These are phyloP conservation scores for Plantago lanceolata DNA, from an alignment of 305 asterid genomes.

Conservation along the genomic window DNA sequence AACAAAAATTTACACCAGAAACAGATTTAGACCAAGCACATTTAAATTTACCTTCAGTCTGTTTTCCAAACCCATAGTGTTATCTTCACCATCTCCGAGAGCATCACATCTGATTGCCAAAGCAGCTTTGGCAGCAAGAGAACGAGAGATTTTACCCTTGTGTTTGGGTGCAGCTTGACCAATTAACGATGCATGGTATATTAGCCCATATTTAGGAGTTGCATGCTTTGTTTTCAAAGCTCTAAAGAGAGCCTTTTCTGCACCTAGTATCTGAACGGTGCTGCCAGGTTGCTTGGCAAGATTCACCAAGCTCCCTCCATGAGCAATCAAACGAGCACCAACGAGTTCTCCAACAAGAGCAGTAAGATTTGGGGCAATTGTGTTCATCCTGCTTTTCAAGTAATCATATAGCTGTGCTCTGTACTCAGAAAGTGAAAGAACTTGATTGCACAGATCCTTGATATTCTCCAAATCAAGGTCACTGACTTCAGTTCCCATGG, in stretches of 20 bases:
- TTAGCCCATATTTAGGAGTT: constrained; percentile 91
- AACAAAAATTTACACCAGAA: background rate
- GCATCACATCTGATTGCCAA: constrained; percentile 87
- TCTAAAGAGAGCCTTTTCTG: constrained; percentile 91
- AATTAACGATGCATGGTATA: constrained; percentile 89
- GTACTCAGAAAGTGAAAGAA: constrained; percentile 81
- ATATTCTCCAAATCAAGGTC: constrained; percentile 86
- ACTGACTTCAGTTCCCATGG: constrained; percentile 98
- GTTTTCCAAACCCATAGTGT: constrained; percentile 83
- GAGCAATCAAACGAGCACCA: constrained; percentile 96
- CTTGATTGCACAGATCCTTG: constrained; percentile 88
- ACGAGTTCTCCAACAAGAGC: constrained; percentile 98
- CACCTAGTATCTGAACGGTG: constrained; percentile 96
- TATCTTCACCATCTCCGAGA: constrained; percentile 76
- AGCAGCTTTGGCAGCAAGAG: constrained; percentile 92
- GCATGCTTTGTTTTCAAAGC: constrained; percentile 95
- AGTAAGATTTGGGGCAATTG: constrained; percentile 92
- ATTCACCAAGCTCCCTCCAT: constrained; percentile 93
- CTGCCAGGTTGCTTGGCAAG: constrained; percentile 99
- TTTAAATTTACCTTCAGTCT: constrained; percentile 59
- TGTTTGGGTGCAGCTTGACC: constrained; percentile 98
- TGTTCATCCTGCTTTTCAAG: constrained; percentile 86
- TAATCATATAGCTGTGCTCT: constrained; percentile 89
- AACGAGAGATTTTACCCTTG: constrained; percentile 93
- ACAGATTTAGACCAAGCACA: too few relatives aligned